phyloP scores from a whole-genome alignment of 768 basidiomycete species.

The Agrocybe pediades region DNA sequence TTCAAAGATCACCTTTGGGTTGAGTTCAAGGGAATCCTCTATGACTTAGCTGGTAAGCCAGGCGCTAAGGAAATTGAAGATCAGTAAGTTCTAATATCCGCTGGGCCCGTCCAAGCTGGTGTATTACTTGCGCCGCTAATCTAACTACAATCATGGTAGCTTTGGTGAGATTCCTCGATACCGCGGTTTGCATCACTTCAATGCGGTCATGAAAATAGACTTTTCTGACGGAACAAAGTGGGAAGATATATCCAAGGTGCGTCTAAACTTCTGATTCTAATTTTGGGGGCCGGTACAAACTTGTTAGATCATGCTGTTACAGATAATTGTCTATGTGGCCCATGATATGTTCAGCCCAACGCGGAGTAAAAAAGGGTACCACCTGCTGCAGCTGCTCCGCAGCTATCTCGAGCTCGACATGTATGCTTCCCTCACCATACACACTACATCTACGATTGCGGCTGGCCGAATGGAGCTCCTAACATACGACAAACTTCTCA shows the following conservation, averaged over 20 bases:
- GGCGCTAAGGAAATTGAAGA: slow-evolving; percentile 18
- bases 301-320: neutral
- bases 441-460: slow-evolving; percentile 28
- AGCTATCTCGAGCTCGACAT: slow-evolving; percentile 33
- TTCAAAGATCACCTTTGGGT: slow-evolving; percentile 33
- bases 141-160: slow-evolving; percentile 15
- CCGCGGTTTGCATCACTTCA: slow-evolving; percentile 34
- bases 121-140: neutral
- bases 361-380: slow-evolving; percentile 19
- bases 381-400: slow-evolving; percentile 27
- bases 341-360: slow-evolving; percentile 21
- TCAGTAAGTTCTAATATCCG: slow-evolving; percentile 20
- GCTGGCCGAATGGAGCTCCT: slow-evolving; percentile 18
- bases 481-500: slow-evolving; percentile 18
- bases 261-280: neutral
- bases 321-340: slow-evolving; percentile 30
- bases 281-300: no score
- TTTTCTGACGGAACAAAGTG: slow-evolving; percentile 16
- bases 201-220: slow-evolving; percentile 20
- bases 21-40: slow-evolving; percentile 21
- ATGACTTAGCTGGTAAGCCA: slow-evolving; percentile 7
- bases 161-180: slow-evolving; percentile 30
- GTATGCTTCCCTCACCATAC: slow-evolving; percentile 29
- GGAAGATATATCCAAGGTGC: slow-evolving; percentile 37
- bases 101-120: no score